Evolutionary conservation across 2,329 filamentous ascomycete species (phyloP).

Genomic region (Fusarium sp.): DNA sequence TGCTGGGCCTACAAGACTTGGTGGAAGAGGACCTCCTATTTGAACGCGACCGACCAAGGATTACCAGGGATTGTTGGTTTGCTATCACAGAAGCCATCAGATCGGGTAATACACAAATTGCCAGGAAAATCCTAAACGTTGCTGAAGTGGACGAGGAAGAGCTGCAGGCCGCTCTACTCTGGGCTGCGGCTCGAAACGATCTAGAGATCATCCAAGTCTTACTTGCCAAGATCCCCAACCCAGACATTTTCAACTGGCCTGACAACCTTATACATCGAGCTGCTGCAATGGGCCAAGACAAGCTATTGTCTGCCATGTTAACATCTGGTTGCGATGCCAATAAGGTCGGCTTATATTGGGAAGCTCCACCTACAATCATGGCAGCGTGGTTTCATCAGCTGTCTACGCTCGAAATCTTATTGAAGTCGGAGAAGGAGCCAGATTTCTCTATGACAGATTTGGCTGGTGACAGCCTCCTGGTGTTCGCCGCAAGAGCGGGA

Average conservation of each 20-base stretch:
- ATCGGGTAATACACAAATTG: neutral
- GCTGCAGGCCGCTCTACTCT: neutral
- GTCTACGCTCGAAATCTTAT: neutral
- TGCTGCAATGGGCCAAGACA: neutral
- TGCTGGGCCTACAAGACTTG: neutral
- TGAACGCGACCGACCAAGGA: neutral
- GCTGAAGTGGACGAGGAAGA: neutral
- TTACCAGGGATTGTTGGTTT: neutral
- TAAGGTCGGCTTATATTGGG: neutral
- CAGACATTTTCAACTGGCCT: neutral
- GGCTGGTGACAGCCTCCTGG: neutral
- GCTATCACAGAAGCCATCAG: neutral
- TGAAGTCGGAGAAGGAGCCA: neutral
- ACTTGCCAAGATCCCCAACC: neutral
- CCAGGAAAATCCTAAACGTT: neutral
- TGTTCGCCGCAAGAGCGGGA: neutral
- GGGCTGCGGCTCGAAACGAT: neutral
- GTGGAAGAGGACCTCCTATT: neutral
- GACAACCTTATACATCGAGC: neutral
- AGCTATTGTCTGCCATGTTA: neutral
- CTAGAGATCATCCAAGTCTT: neutral
- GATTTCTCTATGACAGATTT: neutral
- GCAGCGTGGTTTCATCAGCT: neutral
- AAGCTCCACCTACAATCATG: neutral
- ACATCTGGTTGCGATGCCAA: neutral